These are phyloP conservation scores for Castanea mollissima DNA, from an alignment of 306 rosid genomes.

Conservation along the genomic window DNA sequence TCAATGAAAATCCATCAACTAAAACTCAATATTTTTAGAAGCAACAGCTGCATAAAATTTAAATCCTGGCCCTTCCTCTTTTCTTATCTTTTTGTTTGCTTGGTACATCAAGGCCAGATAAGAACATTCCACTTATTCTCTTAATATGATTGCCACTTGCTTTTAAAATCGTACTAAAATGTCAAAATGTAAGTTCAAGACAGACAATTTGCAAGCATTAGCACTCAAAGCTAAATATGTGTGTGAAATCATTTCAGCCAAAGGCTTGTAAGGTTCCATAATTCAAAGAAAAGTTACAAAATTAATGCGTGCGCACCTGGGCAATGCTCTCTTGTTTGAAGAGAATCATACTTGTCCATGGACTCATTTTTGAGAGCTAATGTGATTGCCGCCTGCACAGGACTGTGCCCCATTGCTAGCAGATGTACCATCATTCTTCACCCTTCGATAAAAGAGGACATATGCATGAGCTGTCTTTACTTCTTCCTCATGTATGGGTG, in stretches of 20 bases:
- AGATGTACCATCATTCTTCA: conserved; percentile 49
- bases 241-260: conserved; percentile 16
- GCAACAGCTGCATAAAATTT: neutral
- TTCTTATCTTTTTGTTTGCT: neutral
- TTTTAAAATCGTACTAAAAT: neutral
- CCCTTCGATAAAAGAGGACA: conserved; percentile 91
- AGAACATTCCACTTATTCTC: neutral
- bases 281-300: neutral
- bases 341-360: conserved; percentile 2
- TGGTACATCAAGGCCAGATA: neutral
- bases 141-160: neutral
- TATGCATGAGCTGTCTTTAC: conserved; percentile 90
- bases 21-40: neutral
- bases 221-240: neutral
- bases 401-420: conserved; percentile 57
- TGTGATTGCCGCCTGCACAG: conserved; percentile 18
- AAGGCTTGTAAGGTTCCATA: conserved; percentile 17
- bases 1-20: neutral
- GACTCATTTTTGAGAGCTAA: conserved; percentile 21
- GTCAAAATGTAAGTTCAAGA: neutral
- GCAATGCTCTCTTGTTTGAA: conserved; percentile 15
- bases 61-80: neutral
- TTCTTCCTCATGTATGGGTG: conserved; percentile 85
- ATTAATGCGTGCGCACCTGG: conserved; percentile 23
- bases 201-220: neutral